Evolutionary conservation across 805 yeast species (phyloP), one percentile per base, ranked within the genome.

Genomic region (Yarrowia phangngaensis): DNA sequence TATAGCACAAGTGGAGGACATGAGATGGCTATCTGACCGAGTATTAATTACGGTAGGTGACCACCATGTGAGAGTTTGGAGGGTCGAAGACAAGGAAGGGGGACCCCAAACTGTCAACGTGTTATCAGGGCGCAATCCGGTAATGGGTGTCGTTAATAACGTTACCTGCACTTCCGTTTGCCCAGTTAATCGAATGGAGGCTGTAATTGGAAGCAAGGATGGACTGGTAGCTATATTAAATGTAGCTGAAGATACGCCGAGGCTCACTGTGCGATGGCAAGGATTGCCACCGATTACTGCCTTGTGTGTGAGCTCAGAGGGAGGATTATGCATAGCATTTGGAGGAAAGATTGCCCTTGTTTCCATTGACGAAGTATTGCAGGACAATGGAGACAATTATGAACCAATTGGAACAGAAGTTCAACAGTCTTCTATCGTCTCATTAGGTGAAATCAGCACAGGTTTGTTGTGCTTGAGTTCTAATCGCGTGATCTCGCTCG

Each of bases 1-100:
- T 59, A 76, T 83, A 1, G 73, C 84, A 0, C 68, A 71, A 8
- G 71, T 83, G 6, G 70, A 75, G 54, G 77, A 74, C 29, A 57
- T 82, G 30, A 41, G 70, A 4, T 83, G 89, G 89, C 57, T 69
- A 23, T 67, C 74, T 50, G 70, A 70, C 13, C 58, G 68, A 17
- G 63, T 62, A 9, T 60, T 80, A 5, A 63, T 80, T 3, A 80
- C 87, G 0, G 63, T 72, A 35, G 90, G 90, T 0, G 63, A 78
- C 11, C 69, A 89, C 22, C 74, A 78, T 52, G 64, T 82, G 13
- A 78, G 81, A 49, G 63, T 78, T 0, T 83, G 90, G 90, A 72
- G 67, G 53, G 63, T 73, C 28, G 43, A 36, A n/a, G 48, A 32
- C n/a, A 35, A 40, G 27, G 34, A 41, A 4, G 48, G 48, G 7